Evolutionary conservation across 1,284 basidiomycete species (phyloP).

Genomic region (Acaromyces ingoldii): DNA sequence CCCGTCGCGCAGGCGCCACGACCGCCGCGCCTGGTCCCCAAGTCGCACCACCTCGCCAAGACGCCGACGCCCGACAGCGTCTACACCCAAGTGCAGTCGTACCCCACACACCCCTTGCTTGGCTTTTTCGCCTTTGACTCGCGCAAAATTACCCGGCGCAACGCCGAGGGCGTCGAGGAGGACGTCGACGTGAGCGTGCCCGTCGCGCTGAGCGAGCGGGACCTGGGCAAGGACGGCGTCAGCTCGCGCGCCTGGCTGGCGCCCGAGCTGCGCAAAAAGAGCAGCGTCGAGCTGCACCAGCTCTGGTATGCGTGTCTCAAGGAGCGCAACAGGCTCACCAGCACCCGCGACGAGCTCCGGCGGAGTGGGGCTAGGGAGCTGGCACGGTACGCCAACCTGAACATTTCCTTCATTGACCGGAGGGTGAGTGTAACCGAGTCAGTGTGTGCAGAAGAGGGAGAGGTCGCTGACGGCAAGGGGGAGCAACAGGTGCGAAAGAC

Average conservation of each 20-base stretch:
- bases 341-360: conserved; percentile 39
- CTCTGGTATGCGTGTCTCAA: conserved; percentile 48
- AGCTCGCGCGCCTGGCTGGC: conserved; percentile 38
- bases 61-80: background rate
- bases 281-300: conserved; percentile 42
- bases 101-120: conserved; percentile 44
- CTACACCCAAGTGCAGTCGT: conserved; percentile 7
- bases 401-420: background rate
- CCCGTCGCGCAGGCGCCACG: no score
- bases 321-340: conserved; percentile 44
- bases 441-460: no score
- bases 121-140: conserved; percentile 30
- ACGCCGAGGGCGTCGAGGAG: conserved; percentile 16
- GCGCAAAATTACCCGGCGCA: conserved; percentile 4
- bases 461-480: no score
- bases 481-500: conserved; percentile 73
- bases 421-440: background rate
- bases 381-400: conserved; percentile 1
- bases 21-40: no score
- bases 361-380: conserved; percentile 20
- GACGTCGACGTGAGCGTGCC: conserved; percentile 25
- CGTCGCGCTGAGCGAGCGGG: conserved; percentile 18
- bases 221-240: conserved; percentile 25
- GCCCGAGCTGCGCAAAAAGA: conserved; percentile 42
- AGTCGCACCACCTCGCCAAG: no score